phyloP scores from a whole-genome alignment of 2,329 filamentous ascomycete genomes.

The Fusarium acutatum region DNA sequence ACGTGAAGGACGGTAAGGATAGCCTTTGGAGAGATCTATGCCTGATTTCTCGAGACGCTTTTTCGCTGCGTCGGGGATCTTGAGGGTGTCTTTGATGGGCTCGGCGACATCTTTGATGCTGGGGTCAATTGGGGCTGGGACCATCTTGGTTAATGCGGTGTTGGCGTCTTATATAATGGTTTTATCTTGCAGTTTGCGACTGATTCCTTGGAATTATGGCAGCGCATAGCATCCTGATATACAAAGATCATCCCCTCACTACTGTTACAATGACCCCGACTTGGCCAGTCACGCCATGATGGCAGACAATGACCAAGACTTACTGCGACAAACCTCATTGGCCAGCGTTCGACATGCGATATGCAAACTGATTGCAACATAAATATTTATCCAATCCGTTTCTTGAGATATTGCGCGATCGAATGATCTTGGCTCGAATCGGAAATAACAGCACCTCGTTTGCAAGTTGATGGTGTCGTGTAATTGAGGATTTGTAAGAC shows the following conservation, averaged over 20 bases:
- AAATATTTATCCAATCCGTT: background rate
- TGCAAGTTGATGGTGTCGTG: background rate
- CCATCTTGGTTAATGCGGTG: conserved; percentile 45
- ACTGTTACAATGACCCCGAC: background rate
- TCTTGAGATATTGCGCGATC: background rate
- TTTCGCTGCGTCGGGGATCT: conserved; percentile 65
- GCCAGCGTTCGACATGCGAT: background rate
- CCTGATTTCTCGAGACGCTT: conserved; percentile 72
- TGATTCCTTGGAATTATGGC: fast-evolving
- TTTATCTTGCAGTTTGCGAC: fast-evolving
- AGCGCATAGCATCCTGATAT: background rate
- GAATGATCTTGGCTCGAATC: background rate
- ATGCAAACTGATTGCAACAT: conserved; percentile 27
- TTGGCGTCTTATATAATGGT: fast-evolving
- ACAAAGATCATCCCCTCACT: background rate
- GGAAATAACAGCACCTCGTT: background rate
- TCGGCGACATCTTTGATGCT: conserved; percentile 70
- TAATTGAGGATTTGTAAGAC: conserved; percentile 7
- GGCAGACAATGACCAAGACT: background rate
- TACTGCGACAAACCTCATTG: background rate
- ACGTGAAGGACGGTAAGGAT: conserved; percentile 73
- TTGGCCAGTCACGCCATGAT: conserved; percentile 15
- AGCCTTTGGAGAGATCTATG: conserved; percentile 74
- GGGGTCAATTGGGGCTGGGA: conserved; percentile 67
- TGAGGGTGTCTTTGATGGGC: conserved; percentile 70